A percentile compares a stretch with the other conserved stretches of the same genome.
Conservation (phyloP, 2,329 filamentous ascomycete genomes). For the Cucurbitaria berberidis region DNA sequence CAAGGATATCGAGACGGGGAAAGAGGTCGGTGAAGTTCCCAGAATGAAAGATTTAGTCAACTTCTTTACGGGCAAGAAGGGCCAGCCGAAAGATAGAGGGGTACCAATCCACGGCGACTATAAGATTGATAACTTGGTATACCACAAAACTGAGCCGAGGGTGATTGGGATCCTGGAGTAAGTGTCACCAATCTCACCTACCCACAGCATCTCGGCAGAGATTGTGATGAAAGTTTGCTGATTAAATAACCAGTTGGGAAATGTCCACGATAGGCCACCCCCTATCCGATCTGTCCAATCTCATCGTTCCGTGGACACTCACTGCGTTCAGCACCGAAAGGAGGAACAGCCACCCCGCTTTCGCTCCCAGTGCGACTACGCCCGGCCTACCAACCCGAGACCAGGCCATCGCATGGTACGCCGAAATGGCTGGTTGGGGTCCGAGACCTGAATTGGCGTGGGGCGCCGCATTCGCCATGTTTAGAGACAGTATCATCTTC, state of each 20-base stretch:
- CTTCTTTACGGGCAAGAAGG: slow-evolving; percentile 73
- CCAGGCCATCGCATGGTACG: slow-evolving; percentile 69
- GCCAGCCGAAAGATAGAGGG: slow-evolving; percentile 76
- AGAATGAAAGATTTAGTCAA: slow-evolving; percentile 77
- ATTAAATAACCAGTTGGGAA: slow-evolving; percentile 61
- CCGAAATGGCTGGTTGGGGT: slow-evolving; percentile 72
- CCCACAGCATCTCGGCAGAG: neutral
- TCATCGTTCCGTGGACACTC: slow-evolving; percentile 59
- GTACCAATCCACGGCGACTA: slow-evolving; percentile 92
- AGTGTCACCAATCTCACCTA: neutral
- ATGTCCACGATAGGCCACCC: slow-evolving; percentile 98
- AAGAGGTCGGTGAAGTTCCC: slow-evolving; percentile 79
- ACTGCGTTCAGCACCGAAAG: slow-evolving; percentile 46
- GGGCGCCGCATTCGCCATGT: slow-evolving; percentile 67
- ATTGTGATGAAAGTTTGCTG: neutral
- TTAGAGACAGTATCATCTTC: slow-evolving; percentile 66
- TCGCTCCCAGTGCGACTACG: slow-evolving; percentile 64
- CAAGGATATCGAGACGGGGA: slow-evolving; percentile 75
- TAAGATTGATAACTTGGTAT: slow-evolving; percentile 72
- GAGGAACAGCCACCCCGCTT: slow-evolving; percentile 55
- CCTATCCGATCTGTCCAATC: slow-evolving; percentile 84
- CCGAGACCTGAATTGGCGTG: slow-evolving; percentile 64
- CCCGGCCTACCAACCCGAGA: slow-evolving; percentile 68
- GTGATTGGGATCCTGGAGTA: slow-evolving; percentile 87
- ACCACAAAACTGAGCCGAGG: slow-evolving; percentile 82